Conservation (phyloP, 2,329 filamentous ascomycete species). For the Aureobasidium sp. region DNA sequence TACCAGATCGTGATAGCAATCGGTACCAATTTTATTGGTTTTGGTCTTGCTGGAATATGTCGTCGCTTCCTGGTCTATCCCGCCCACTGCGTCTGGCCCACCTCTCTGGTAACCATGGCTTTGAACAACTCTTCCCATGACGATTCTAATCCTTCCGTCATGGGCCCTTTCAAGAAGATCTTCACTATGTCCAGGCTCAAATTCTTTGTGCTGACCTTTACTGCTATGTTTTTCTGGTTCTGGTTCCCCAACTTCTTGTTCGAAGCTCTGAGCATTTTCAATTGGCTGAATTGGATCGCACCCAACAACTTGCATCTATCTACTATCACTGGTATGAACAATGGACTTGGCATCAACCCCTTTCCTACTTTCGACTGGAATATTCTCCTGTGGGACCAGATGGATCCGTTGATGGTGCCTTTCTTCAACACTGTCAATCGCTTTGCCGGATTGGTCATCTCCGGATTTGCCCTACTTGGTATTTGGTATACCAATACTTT, state of each 20-base stretch:
- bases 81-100: slow-evolving; percentile 85
- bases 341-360: slow-evolving; percentile 2
- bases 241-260: slow-evolving; percentile 76
- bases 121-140: slow-evolving; percentile 84
- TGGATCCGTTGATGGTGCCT: slow-evolving; percentile 1
- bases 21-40: slow-evolving; percentile 79
- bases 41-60: slow-evolving; percentile 75
- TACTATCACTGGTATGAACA: slow-evolving; percentile 1
- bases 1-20: slow-evolving; percentile 79
- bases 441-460: neutral
- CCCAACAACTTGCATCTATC: slow-evolving; percentile 39
- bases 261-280: slow-evolving; percentile 81
- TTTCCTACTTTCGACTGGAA: slow-evolving; percentile 6
- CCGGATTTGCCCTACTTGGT: neutral
- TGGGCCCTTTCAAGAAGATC: slow-evolving; percentile 40
- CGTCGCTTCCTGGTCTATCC: slow-evolving; percentile 74
- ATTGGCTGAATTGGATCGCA: slow-evolving; percentile 78
- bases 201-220: slow-evolving; percentile 64
- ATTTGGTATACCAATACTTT: slow-evolving; percentile 71
- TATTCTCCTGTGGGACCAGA: neutral
- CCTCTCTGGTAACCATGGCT: slow-evolving; percentile 76
- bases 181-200: slow-evolving; percentile 76
- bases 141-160: slow-evolving; percentile 59
- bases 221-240: slow-evolving; percentile 67
- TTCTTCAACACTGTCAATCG: slow-evolving; percentile 4